Percentiles rank a stretch among this genome's conserved stretches.
Evolutionary conservation across 306 rosid genomes (phyloP).

Genomic region (Lathyrus sativus): DNA sequence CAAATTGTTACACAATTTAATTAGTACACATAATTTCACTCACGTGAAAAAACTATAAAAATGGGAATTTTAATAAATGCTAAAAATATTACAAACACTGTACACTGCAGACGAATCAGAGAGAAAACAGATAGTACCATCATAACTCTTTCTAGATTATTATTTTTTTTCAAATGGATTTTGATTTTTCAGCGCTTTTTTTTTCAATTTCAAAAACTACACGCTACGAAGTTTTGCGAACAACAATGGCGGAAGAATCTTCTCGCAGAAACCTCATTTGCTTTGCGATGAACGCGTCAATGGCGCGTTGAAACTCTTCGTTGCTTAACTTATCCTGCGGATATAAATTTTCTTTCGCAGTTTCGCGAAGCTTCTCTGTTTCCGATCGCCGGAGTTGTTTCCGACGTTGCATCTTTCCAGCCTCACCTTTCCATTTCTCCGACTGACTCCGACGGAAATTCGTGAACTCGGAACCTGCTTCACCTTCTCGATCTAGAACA

Average conservation of each 20-base stretch:
- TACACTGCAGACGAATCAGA: slow-evolving; percentile 23
- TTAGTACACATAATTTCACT: no score
- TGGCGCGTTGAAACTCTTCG: slow-evolving; percentile 76
- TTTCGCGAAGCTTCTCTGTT: slow-evolving; percentile 49
- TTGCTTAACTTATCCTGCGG: slow-evolving; percentile 61
- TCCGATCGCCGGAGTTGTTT: slow-evolving; percentile 59
- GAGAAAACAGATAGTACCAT: slow-evolving; percentile 17
- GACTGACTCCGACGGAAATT: slow-evolving; percentile 55
- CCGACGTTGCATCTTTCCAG: background rate
- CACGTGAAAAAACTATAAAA: background rate
- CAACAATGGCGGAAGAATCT: slow-evolving; percentile 63
- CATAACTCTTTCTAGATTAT: slow-evolving; percentile 2
- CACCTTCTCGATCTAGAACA: slow-evolving; percentile 7
- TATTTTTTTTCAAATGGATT: background rate
- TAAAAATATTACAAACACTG: slow-evolving; percentile 23
- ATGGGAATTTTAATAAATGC: background rate
- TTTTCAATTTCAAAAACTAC: background rate
- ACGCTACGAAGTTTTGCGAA: slow-evolving; percentile 34
- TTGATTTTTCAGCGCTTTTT: slow-evolving; percentile 21
- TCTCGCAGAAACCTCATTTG: slow-evolving; percentile 71
- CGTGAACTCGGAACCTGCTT: slow-evolving; percentile 10
- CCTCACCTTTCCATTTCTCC: slow-evolving; percentile 47
- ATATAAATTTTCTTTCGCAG: slow-evolving; percentile 19
- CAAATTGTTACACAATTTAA: background rate
- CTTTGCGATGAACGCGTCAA: slow-evolving; percentile 77